Conservation (phyloP, 1,284 basidiomycete genomes). For the Amylostereum chailletii region DNA sequence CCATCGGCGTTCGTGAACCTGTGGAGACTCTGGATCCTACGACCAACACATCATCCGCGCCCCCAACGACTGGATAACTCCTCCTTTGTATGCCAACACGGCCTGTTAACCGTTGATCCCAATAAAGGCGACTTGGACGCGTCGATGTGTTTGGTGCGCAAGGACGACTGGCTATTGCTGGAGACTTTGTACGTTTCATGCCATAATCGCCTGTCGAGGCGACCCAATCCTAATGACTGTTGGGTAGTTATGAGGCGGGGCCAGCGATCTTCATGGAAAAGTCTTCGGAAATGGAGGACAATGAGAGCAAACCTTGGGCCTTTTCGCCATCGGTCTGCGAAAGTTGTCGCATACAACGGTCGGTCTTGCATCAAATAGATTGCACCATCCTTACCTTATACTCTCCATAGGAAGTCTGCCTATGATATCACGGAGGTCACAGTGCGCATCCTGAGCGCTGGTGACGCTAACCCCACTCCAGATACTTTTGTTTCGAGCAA, state of each 20-base stretch:
- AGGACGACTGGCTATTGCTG: constrained; percentile 56
- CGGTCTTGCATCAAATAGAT: constrained; percentile 8
- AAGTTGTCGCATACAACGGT: constrained; percentile 57
- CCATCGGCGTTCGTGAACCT: constrained; percentile 50
- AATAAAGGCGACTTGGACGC: constrained; percentile 50
- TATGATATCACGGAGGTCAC: constrained; percentile 27
- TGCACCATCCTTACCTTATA: neutral
- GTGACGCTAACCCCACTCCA: constrained; percentile 22
- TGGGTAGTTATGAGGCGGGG: constrained; percentile 46
- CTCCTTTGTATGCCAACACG: constrained; percentile 59
- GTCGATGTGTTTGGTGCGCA: constrained; percentile 44
- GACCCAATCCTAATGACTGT: constrained; percentile 2
- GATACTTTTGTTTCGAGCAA: constrained; percentile 15
- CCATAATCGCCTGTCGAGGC: constrained; percentile 6
- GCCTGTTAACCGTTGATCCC: constrained; percentile 56
- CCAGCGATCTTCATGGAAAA: constrained; percentile 41
- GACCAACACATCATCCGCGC: constrained; percentile 45
- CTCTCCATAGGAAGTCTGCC: constrained; percentile 20
- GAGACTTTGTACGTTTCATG: constrained; percentile 38
- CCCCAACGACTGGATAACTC: constrained; percentile 57
- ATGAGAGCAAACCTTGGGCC: too few species aligned
- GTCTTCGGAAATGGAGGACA: too few species aligned
- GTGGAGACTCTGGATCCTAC: constrained; percentile 63
- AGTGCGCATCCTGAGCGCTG: constrained; percentile 21
- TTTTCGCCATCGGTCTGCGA: constrained; percentile 39